Percentiles rank a stretch among this genome's conserved stretches.
phyloP scores from a whole-genome alignment of 2,329 filamentous ascomycete genomes.

The Ampelomyces quisqualis region DNA sequence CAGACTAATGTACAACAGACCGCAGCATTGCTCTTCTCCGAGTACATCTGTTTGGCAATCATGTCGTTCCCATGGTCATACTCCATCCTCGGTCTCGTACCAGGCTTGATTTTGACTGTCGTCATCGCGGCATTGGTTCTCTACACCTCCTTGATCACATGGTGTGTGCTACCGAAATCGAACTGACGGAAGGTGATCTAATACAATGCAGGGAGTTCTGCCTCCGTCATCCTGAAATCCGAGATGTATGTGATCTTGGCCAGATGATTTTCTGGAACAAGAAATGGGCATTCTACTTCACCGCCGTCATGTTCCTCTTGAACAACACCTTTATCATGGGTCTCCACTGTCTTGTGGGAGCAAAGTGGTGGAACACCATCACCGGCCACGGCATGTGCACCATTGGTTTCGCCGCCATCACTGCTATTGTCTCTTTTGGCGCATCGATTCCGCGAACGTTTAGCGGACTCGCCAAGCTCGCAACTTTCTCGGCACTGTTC shows the following conservation, averaged over 20 bases:
- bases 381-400: conserved; percentile 72
- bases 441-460: conserved; percentile 86
- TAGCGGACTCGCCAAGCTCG: conserved; percentile 73
- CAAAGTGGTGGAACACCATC: conserved; percentile 90
- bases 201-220: conserved; percentile 74
- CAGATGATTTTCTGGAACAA: conserved; percentile 90
- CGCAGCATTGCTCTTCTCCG: conserved; percentile 83
- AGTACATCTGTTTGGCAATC: conserved; percentile 90
- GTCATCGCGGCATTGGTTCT: conserved; percentile 76
- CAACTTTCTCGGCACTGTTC: conserved; percentile 77
- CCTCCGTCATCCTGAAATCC: conserved; percentile 82
- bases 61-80: conserved; percentile 98
- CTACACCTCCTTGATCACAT: conserved; percentile 73
- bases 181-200: conserved; percentile 1
- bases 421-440: conserved; percentile 72
- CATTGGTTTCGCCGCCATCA: conserved; percentile 73
- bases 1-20: no score
- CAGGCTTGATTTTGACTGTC: conserved; percentile 79
- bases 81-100: conserved; percentile 80
- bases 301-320: conserved; percentile 83
- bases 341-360: conserved; percentile 79
- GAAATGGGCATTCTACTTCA: conserved; percentile 67
- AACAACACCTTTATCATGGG: conserved; percentile 63
- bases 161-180: conserved; percentile 50
- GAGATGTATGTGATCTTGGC: conserved; percentile 93